Evolutionary conservation across 305 asterid genomes (phyloP).

Genomic region (Rubia tinctorum): DNA sequence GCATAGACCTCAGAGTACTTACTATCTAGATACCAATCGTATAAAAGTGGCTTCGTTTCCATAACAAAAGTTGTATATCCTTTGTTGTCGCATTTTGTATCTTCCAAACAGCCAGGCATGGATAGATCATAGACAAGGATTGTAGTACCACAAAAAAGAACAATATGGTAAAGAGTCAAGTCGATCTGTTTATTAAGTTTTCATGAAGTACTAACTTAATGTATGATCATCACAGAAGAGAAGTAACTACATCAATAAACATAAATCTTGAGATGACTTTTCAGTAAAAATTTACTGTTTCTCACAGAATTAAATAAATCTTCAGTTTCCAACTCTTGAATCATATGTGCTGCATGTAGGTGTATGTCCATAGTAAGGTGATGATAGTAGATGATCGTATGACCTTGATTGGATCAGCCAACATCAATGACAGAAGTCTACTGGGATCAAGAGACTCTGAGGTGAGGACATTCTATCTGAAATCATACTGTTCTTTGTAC

Average conservation of each 20-base stretch:
- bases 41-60: no score
- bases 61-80: background rate
- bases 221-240: background rate
- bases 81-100: background rate
- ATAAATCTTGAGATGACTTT: background rate
- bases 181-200: background rate
- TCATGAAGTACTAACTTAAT: background rate
- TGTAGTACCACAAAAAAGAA: background rate
- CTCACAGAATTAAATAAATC: background rate
- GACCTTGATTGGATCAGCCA: conserved; percentile 84
- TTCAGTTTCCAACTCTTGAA: conserved; percentile 10
- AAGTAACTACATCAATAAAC: background rate
- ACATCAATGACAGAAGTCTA: conserved; percentile 94
- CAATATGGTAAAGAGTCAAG: background rate
- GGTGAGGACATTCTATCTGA: conserved; percentile 33
- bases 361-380: conserved; percentile 94
- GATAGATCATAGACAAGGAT: background rate
- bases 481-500: conserved; percentile 1
- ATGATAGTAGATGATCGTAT: conserved; percentile 87
- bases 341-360: conserved; percentile 35
- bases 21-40: background rate
- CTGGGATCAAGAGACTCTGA: conserved; percentile 97
- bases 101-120: background rate
- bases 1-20: background rate
- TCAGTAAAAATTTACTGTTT: background rate